Conservation (phyloP, 495 filamentous ascomycete genomes). For the Penicillium desertorum region DNA sequence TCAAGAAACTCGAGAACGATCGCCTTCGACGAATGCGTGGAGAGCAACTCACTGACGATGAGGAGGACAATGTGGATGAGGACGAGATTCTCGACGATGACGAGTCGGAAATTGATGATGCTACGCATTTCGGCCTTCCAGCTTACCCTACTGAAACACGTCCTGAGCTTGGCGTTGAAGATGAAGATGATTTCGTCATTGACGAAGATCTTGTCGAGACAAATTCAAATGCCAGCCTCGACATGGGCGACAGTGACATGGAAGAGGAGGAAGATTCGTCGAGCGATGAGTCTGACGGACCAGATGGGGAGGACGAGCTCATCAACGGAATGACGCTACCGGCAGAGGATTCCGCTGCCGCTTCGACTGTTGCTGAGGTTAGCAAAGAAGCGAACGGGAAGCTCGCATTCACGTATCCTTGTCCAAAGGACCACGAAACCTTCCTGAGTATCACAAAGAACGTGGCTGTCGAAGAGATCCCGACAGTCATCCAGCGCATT, state of each 20-base stretch:
- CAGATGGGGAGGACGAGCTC: constrained; percentile 48
- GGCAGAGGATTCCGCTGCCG: constrained; percentile 20
- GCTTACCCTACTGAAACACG: constrained; percentile 31
- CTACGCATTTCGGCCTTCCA: constrained; percentile 55
- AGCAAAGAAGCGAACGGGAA: constrained; percentile 46
- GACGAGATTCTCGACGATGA: constrained; percentile 3
- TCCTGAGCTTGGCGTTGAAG: constrained; percentile 61
- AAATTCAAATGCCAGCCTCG: constrained; percentile 53
- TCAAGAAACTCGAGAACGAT: constrained; percentile 79
- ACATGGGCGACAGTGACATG: constrained; percentile 52
- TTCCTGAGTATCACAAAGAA: constrained; percentile 63
- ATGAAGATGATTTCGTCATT: constrained; percentile 89
- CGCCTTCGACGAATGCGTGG: constrained; percentile 53
- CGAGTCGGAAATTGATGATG: constrained; percentile 44
- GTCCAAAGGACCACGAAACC: constrained; percentile 73
- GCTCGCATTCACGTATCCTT: constrained; percentile 79
- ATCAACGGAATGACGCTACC: constrained; percentile 43
- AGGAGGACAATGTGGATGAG: constrained; percentile 32
- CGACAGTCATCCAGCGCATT: constrained; percentile 83
- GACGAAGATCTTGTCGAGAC: constrained; percentile 77
- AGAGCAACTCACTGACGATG: constrained; percentile 42
- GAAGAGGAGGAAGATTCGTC: constrained; percentile 44
- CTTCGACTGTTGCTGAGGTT: constrained; percentile 28
- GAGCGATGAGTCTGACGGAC: constrained; percentile 52
- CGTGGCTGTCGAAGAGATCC: constrained; percentile 61